These are phyloP conservation scores for Byssochlamys sp. DNA, from an alignment of 2,329 filamentous ascomycete species.

Conservation along the genomic window DNA sequence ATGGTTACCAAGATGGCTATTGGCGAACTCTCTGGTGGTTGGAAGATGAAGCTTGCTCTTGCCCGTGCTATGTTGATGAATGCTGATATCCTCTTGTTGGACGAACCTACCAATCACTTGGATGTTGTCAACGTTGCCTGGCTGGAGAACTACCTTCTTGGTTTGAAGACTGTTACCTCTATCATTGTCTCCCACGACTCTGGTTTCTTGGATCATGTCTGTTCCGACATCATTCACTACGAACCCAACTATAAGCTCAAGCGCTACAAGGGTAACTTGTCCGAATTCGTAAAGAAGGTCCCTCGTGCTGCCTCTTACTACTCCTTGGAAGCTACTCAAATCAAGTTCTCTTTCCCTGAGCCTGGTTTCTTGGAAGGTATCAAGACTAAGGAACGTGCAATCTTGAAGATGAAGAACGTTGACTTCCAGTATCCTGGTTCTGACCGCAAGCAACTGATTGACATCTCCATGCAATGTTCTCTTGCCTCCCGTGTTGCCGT, in stretches of 20 bases:
- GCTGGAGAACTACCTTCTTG: constrained; percentile 99
- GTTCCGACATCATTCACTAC: constrained; percentile 99
- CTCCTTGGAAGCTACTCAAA: constrained; percentile 91
- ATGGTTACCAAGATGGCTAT: no score
- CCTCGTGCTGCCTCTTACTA: constrained; percentile 95
- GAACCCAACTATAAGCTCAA: constrained; percentile 99
- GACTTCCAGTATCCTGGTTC: constrained; percentile 96
- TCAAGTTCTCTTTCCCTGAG: constrained; percentile 98
- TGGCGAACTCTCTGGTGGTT: constrained; percentile 96
- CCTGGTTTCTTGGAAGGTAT: constrained; percentile 99
- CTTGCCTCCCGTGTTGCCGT: constrained; percentile 98
- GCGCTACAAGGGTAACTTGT: constrained; percentile 91
- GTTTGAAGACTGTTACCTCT: no score
- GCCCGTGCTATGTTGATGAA: constrained; percentile 97
- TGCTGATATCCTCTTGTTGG: constrained; percentile 92
- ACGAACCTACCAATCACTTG: constrained; percentile 98
- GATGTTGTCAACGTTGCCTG: constrained; percentile 99
- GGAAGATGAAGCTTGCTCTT: constrained; percentile 99
- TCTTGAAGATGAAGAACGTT: constrained; percentile 96
- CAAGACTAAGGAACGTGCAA: constrained; percentile 99
- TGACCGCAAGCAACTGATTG: constrained; percentile 81
- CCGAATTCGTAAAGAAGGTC: constrained; percentile 87
- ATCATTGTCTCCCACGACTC: constrained; percentile 99
- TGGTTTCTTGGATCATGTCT: constrained; percentile 93
- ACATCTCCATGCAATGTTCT: constrained; percentile 97